Evolutionary conservation across 495 filamentous ascomycete genomes (phyloP).

Genomic region (Trichoderma virens): DNA sequence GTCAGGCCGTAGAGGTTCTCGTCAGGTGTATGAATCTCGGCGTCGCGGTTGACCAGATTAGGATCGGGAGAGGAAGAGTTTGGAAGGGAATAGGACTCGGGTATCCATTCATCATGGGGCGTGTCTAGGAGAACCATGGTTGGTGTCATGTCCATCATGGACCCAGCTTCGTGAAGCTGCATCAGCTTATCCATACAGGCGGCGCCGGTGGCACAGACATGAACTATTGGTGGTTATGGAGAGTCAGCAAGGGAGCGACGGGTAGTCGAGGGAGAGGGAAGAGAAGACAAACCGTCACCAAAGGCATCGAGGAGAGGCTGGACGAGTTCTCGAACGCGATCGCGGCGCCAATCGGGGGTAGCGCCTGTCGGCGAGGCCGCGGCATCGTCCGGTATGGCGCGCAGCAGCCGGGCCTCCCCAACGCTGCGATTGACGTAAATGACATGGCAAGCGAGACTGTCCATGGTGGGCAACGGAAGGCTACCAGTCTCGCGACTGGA

Average conservation of each 20-base stretch:
- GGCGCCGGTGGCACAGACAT: slow-evolving; percentile 60
- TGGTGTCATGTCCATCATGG: slow-evolving; percentile 56
- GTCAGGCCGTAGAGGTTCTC: slow-evolving; percentile 59
- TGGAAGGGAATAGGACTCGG: slow-evolving; percentile 24
- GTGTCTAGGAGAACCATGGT: slow-evolving; percentile 73
- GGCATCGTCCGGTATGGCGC: slow-evolving; percentile 9
- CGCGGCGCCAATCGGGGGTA: slow-evolving; percentile 9
- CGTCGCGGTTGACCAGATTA: slow-evolving; percentile 29
- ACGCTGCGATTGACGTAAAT: slow-evolving; percentile 78
- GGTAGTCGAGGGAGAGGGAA: slow-evolving; percentile 10
- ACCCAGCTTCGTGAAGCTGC: slow-evolving; percentile 52
- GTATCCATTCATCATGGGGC: slow-evolving; percentile 43
- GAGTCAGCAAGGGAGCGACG: slow-evolving; percentile 6
- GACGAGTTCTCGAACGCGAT: slow-evolving; percentile 19
- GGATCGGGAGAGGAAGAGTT: slow-evolving; percentile 35
- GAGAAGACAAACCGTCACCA: slow-evolving; percentile 34
- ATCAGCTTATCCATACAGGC: slow-evolving; percentile 64
- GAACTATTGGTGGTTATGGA: slow-evolving; percentile 44
- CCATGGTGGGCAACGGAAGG: slow-evolving; percentile 46
- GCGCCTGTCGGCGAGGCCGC: slow-evolving; percentile 2
- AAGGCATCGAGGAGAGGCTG: slow-evolving; percentile 40
- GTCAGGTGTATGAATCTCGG: slow-evolving; percentile 29
- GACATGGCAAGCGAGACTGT: slow-evolving; percentile 64
- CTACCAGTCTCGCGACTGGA: slow-evolving; percentile 44
- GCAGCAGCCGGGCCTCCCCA: slow-evolving; percentile 52